Evolutionary conservation across 495 filamentous ascomycete species (phyloP).

Genomic region (Aspergillus nidulans): DNA sequence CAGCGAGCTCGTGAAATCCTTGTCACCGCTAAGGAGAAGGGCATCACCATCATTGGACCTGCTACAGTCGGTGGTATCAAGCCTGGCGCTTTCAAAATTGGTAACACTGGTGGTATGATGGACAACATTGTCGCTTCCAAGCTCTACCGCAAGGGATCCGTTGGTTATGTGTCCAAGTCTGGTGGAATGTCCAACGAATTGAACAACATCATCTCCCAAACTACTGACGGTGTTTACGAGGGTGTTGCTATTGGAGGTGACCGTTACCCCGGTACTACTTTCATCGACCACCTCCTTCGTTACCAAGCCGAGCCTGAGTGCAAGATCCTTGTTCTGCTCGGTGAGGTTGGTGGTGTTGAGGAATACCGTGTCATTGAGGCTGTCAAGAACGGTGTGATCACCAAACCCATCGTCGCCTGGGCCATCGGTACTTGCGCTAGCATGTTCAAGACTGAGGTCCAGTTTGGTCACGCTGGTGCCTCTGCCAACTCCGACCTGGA

Average conservation of each 20-base stretch:
- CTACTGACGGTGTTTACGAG: slow-evolving; percentile 96
- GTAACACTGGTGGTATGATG: slow-evolving; percentile 99
- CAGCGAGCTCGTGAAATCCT: slow-evolving; percentile 96
- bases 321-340: slow-evolving; percentile 93
- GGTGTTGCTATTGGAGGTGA: slow-evolving; percentile 99
- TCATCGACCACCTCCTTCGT: slow-evolving; percentile 95
- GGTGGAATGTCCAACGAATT: slow-evolving; percentile 99
- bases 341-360: slow-evolving; percentile 98
- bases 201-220: slow-evolving; percentile 98
- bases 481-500: slow-evolving; percentile 99
- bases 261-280: slow-evolving; percentile 96
- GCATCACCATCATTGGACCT: slow-evolving; percentile 96
- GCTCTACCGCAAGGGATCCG: slow-evolving; percentile 97
- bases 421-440: slow-evolving; percentile 98
- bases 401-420: slow-evolving; percentile 98
- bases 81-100: slow-evolving; percentile 98
- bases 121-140: slow-evolving; percentile 99
- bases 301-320: slow-evolving; percentile 94
- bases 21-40: slow-evolving; percentile 93
- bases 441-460: slow-evolving; percentile 99
- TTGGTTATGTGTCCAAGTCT: slow-evolving; percentile 99
- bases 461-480: slow-evolving; percentile 97
- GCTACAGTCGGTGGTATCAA: slow-evolving; percentile 99
- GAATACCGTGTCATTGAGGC: slow-evolving; percentile 99
- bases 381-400: slow-evolving; percentile 88